Conservation (phyloP, 2,329 filamentous ascomycete species). For the Penicillium sp. region DNA sequence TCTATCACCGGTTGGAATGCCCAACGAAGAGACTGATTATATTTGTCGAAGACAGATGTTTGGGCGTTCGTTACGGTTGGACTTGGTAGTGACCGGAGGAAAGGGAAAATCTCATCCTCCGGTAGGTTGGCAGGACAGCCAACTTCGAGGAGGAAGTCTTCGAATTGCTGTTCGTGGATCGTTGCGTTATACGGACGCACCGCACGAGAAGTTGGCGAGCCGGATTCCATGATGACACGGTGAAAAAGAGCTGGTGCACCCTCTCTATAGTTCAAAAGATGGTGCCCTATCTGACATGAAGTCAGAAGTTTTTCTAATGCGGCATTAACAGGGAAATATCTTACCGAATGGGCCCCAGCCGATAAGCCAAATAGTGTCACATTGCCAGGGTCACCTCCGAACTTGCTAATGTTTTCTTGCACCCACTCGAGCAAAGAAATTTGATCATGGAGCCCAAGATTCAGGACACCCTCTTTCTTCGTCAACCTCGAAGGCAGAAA, state of each 20-base stretch:
- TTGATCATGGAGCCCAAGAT: conserved; percentile 41
- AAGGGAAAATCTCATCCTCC: conserved; percentile 40
- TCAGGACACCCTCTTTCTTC: conserved; percentile 55
- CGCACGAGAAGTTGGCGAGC: conserved; percentile 50
- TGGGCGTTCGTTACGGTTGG: conserved; percentile 43
- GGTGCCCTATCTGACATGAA: conserved; percentile 63
- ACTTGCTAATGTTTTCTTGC: conserved; percentile 26
- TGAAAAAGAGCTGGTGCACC: conserved; percentile 42
- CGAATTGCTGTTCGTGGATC: conserved; percentile 50
- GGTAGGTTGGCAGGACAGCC: conserved; percentile 32
- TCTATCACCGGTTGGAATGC: conserved; percentile 72
- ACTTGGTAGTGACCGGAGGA: conserved; percentile 44
- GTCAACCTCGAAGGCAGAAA: conserved; percentile 64
- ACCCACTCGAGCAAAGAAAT: conserved; percentile 35
- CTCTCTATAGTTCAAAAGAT: conserved; percentile 56
- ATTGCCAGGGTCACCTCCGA: conserved; percentile 29
- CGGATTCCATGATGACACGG: conserved; percentile 50
- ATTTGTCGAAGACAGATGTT: conserved; percentile 47
- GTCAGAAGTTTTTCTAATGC: not conserved
- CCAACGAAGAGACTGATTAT: conserved; percentile 51
- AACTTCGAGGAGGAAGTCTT: conserved; percentile 41
- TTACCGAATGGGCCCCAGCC: conserved; percentile 51
- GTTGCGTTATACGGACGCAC: conserved; percentile 44
- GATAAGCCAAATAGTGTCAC: conserved; percentile 44
- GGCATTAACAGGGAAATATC: not conserved